Conservation (phyloP, 2,329 filamentous ascomycete species). For the Akanthomyces dipterigenus region DNA sequence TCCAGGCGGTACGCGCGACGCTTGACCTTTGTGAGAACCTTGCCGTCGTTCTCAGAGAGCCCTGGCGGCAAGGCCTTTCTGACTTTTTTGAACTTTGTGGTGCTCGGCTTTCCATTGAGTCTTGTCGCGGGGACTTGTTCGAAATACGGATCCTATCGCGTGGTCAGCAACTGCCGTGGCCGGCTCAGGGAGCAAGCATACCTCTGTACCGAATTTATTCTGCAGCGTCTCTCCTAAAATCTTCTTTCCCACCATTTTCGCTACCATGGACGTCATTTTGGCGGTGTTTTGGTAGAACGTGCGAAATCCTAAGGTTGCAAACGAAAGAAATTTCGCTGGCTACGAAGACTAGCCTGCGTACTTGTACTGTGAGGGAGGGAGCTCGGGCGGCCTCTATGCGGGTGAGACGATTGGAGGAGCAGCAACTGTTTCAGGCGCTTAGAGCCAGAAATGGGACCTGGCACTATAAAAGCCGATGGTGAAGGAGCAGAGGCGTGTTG, state of each 20-base stretch:
- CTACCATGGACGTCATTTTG: constrained; percentile 45
- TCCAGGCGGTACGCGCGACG: constrained; percentile 80
- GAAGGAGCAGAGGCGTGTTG: neutral
- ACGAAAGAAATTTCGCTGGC: neutral
- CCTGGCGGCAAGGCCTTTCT: constrained; percentile 80
- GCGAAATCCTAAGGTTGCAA: neutral
- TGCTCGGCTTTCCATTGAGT: constrained; percentile 55
- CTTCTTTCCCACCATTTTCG: constrained; percentile 50
- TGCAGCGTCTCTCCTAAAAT: constrained; percentile 49
- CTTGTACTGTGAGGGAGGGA: neutral
- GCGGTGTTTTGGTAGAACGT: constrained; percentile 11
- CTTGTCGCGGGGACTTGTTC: constrained; percentile 72
- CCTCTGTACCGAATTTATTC: constrained; percentile 54
- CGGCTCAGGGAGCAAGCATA: constrained; percentile 22
- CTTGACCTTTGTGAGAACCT: constrained; percentile 80
- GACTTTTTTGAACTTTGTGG: constrained; percentile 67
- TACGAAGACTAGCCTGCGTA: neutral
- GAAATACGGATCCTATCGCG: constrained; percentile 76
- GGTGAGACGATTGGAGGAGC: constrained; percentile 3
- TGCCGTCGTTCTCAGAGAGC: constrained; percentile 73
- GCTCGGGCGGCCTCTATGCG: neutral
- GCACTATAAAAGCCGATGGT: neutral
- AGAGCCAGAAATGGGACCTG: neutral
- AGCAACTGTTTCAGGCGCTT: constrained; percentile 9
- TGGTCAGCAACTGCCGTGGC: neutral